These are phyloP conservation scores for Pterocarpus santalinus DNA, from an alignment of 306 rosid species.

Conservation along the genomic window DNA sequence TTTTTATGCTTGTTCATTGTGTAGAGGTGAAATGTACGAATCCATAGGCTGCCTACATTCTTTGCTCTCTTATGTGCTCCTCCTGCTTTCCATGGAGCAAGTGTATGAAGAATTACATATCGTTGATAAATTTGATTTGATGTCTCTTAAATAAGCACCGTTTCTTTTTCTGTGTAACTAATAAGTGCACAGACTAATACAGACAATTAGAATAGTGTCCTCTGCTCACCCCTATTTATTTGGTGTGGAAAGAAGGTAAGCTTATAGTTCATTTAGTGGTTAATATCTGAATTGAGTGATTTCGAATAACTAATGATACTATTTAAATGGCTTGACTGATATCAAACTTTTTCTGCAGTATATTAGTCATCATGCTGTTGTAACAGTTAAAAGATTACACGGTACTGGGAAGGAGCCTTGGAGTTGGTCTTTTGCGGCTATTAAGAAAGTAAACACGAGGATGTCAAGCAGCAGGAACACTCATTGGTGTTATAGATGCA, in stretches of 20 bases:
- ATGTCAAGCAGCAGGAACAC: conserved; percentile 74
- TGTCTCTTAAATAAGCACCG: background rate
- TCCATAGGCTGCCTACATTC: background rate
- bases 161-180: background rate
- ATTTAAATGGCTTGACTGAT: conserved; percentile 11
- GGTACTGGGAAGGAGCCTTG: conserved; percentile 39
- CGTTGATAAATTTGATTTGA: conserved; percentile 13
- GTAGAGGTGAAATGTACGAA: conserved; percentile 10
- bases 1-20: background rate
- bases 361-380: conserved; percentile 34
- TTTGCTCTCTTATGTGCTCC: background rate
- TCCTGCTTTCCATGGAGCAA: no score
- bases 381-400: conserved; percentile 43
- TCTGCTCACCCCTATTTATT: background rate
- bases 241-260: background rate
- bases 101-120: background rate
- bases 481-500: conserved; percentile 77
- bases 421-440: conserved; percentile 29
- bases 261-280: background rate
- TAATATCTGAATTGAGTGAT: background rate
- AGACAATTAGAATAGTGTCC: background rate
- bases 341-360: conserved; percentile 45
- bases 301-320: background rate
- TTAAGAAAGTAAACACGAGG: conserved; percentile 49
- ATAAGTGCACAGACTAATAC: background rate